phyloP scores from a whole-genome alignment of 2,329 filamentous ascomycete genomes.

The Macrophomina pseudophaseolina region DNA sequence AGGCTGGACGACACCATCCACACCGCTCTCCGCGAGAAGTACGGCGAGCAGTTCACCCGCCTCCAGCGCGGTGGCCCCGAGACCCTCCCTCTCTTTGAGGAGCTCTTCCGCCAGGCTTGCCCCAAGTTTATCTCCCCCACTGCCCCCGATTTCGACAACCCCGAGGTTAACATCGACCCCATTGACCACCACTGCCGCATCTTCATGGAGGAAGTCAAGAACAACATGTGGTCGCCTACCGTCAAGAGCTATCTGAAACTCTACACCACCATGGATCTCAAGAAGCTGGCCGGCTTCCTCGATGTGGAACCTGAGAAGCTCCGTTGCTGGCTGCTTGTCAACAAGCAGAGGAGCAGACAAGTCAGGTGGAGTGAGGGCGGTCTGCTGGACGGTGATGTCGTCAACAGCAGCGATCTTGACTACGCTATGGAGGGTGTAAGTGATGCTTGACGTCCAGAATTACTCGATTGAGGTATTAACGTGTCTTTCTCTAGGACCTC shows the following conservation, averaged over 20 bases:
- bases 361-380: slow-evolving; percentile 91
- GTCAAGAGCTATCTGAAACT: slow-evolving; percentile 98
- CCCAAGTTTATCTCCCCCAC: slow-evolving; percentile 99
- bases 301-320: slow-evolving; percentile 97
- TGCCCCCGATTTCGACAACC: slow-evolving; percentile 96
- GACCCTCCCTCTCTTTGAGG: slow-evolving; percentile 94
- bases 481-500: slow-evolving; percentile 67
- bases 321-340: slow-evolving; percentile 90
- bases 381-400: slow-evolving; percentile 87
- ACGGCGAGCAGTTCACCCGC: slow-evolving; percentile 95
- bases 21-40: slow-evolving; percentile 97
- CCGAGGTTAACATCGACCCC: slow-evolving; percentile 92
- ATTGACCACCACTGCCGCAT: slow-evolving; percentile 95
- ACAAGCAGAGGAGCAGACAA: slow-evolving; percentile 98
- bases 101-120: slow-evolving; percentile 96
- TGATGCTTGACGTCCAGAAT: slow-evolving; percentile 35
- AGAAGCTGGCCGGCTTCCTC: slow-evolving; percentile 96
- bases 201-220: slow-evolving; percentile 99
- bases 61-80: slow-evolving; percentile 96
- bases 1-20: slow-evolving; percentile 98
- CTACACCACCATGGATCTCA: slow-evolving; percentile 99
- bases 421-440: slow-evolving; percentile 93
- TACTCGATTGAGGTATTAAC: not conserved
- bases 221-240: slow-evolving; percentile 96
- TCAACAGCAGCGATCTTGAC: slow-evolving; percentile 94